Evolutionary conservation across 768 basidiomycete genomes (phyloP), one percentile per base, ranked within the genome.

Genomic region (Boletus coccyginus): DNA sequence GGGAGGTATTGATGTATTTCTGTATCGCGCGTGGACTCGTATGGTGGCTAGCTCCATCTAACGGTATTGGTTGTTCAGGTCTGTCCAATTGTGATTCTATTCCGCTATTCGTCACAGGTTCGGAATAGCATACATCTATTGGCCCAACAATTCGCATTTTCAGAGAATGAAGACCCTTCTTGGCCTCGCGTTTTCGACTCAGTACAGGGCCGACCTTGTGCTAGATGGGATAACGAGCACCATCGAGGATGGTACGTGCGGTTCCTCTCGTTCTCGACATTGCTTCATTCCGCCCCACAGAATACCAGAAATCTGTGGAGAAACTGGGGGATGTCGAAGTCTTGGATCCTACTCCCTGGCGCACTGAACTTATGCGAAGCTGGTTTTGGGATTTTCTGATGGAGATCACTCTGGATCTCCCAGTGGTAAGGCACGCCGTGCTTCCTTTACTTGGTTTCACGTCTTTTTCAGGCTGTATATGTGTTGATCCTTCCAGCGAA

Each of bases 111-210:
- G 11, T 61, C 31, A 50, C 19, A 6, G 6, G 29, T 40, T 51
- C 8, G 21, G 16, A 24, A 38, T 44, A 78, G 78, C 73, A 2
- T 81, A 74, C 57, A 64, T 75, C 3, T 77, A 76, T 53, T 77
- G 73, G 71, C 72, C 74, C 1, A 65, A 66, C 5, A 73, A 78
- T 55, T 7, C 21, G 0, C 57, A 69, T 50, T 81, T 74, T 55
- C 66, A 73, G 51, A 68, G 71, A n/a, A 69, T 80, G 47, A 68
- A 71, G 29, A 53, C 68, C 13, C 69, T 80, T 13, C 76, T 76
- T 55, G 62, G 65, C 2, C 69, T 77, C n/a, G 63, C 75, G 1
- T 81, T 79, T 47, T 70, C 71, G 33, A 52, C 57, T 1, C 57
- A 66, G 13, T 75, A 75, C 55, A 69, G 75, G 33, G 56, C 68